phyloP scores from a whole-genome alignment of 2,329 filamentous ascomycete species.

The Bipolaris oryzae region DNA sequence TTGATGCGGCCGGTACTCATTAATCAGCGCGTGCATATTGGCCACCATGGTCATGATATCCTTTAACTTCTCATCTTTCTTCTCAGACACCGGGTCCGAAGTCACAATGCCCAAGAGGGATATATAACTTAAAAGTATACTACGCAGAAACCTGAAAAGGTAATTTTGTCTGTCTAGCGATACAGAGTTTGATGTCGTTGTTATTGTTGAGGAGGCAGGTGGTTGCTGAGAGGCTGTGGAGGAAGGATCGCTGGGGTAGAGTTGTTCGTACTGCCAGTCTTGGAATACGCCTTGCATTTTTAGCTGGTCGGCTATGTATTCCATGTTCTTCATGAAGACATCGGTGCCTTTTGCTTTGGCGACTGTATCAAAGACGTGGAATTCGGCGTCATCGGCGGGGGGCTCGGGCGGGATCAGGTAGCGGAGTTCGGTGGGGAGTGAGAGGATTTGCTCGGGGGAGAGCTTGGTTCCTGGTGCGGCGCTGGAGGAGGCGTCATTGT shows the following conservation, averaged over 20 bases:
- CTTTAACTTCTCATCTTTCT: slow-evolving; percentile 72
- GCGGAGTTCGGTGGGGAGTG: slow-evolving; percentile 72
- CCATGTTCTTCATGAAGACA: slow-evolving; percentile 34
- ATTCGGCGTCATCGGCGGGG: slow-evolving; percentile 68
- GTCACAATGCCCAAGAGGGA: slow-evolving; percentile 77
- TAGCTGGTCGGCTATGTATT: slow-evolving; percentile 36
- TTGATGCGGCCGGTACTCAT: slow-evolving; percentile 93
- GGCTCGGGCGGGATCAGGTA: slow-evolving; percentile 82
- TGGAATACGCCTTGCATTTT: slow-evolving; percentile 61
- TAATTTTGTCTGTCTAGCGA: slow-evolving; percentile 61
- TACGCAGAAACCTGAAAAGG: slow-evolving; percentile 80
- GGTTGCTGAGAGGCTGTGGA: slow-evolving; percentile 19
- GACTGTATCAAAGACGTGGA: slow-evolving; percentile 73
- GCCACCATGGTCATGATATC: slow-evolving; percentile 83
- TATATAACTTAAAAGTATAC: slow-evolving; percentile 84
- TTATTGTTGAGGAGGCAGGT: not conserved
- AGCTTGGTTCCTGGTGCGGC: slow-evolving; percentile 12
- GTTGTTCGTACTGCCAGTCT: slow-evolving; percentile 72
- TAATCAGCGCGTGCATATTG: slow-evolving; percentile 92
- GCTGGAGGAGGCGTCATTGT: slow-evolving; percentile 3
- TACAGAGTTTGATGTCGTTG: slow-evolving; percentile 52
- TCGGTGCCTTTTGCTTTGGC: slow-evolving; percentile 52
- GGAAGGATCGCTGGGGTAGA: slow-evolving; percentile 59
- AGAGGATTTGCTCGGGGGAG: slow-evolving; percentile 40
- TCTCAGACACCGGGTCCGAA: slow-evolving; percentile 66